phyloP scores from a whole-genome alignment of 805 yeast genomes.

The Starmera pachycereana region DNA sequence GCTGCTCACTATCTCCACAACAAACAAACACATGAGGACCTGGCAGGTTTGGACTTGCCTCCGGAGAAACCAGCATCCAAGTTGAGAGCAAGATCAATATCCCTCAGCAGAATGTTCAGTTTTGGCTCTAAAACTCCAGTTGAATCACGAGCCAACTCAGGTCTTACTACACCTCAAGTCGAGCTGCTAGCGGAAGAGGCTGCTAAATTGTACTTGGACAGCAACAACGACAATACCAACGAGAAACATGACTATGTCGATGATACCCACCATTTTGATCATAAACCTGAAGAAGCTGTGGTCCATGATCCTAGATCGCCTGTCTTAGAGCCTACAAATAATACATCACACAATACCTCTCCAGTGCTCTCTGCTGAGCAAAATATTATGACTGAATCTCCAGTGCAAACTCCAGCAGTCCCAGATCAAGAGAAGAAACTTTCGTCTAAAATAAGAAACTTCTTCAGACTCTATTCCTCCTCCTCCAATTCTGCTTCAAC shows the following conservation, averaged over 20 bases:
- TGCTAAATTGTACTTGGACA: no score
- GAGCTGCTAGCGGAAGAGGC: no score
- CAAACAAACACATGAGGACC: no score
- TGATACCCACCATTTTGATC: neutral
- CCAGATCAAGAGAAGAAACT: constrained; percentile 7
- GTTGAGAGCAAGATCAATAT: constrained; percentile 30
- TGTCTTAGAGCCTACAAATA: neutral
- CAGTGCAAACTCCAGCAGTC: neutral
- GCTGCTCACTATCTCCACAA: no score
- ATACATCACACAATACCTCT: neutral
- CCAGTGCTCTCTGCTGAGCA: neutral
- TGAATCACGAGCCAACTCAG: no score
- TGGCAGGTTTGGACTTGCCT: no score
- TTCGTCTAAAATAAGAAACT: constrained; percentile 12
- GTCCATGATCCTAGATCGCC: neutral
- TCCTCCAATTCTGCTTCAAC: constrained; percentile 3
- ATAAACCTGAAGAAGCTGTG: neutral
- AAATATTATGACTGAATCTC: no score
- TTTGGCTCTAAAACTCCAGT: constrained; percentile 20
- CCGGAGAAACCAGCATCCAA: constrained; percentile 8
- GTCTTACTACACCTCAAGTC: no score
- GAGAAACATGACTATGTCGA: neutral
- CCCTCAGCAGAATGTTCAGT: constrained; percentile 29
- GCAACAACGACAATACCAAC: no score
- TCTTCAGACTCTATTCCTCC: constrained; percentile 13